Conservation (phyloP, 805 yeast genomes). For the Kazachstania martiniae region DNA sequence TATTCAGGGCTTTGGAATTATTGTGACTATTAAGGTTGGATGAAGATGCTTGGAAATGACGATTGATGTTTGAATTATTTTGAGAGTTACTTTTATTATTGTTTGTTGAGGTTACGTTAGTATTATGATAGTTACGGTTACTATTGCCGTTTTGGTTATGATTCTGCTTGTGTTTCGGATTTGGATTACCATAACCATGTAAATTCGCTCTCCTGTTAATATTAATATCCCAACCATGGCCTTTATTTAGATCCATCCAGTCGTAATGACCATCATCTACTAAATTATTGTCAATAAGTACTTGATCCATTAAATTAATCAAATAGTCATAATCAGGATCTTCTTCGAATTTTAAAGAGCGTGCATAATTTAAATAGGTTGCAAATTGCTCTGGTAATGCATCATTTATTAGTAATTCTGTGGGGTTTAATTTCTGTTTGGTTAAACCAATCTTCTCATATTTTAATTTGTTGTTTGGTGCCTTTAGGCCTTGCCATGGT, state of each 20-base stretch:
- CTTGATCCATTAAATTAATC: conserved; percentile 48
- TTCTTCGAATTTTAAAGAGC: conserved; percentile 64
- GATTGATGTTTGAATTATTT: conserved; percentile 1
- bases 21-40: not conserved
- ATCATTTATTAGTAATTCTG: conserved; percentile 40
- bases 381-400: conserved; percentile 60
- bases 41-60: not conserved
- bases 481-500: conserved; percentile 99
- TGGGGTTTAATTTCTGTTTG: conserved; percentile 58
- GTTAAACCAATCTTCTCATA: conserved; percentile 82
- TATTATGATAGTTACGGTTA: conserved; percentile 1
- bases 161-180: conserved; percentile 29
- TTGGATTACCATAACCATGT: conserved; percentile 74
- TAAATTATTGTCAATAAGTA: conserved; percentile 46
- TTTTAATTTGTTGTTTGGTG: conserved; percentile 95
- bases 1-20: conserved; percentile 1
- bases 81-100: conserved; percentile 6
- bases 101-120: not conserved
- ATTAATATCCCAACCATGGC: conserved; percentile 71
- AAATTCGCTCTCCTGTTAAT: conserved; percentile 69
- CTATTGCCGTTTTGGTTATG: conserved; percentile 2
- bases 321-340: conserved; percentile 69
- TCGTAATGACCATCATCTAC: conserved; percentile 61
- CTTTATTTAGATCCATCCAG: conserved; percentile 72
- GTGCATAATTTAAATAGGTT: conserved; percentile 57